Conservation (phyloP, 148 eudicot genomes). For the Gaultheria prostrata region DNA sequence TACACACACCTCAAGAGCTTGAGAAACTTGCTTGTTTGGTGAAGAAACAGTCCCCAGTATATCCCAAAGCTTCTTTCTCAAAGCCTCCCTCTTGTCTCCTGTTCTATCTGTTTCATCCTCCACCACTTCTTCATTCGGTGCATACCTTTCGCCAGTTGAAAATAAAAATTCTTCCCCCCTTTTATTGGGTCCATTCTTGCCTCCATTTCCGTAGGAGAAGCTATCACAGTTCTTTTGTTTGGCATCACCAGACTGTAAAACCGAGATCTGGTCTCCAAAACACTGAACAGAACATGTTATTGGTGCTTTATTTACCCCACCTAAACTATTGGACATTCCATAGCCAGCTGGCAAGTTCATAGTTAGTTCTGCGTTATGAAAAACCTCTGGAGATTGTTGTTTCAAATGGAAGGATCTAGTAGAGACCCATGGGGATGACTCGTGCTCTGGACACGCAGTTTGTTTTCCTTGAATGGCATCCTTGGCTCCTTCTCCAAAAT, state of each 20-base stretch:
- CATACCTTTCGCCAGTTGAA: conserved; percentile 30
- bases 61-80: conserved; percentile 76
- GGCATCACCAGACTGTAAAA: conserved; percentile 24
- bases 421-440: conserved; percentile 44
- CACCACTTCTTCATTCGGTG: conserved; percentile 26
- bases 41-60: conserved; percentile 60
- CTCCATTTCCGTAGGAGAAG: conserved; percentile 20
- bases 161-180: conserved; percentile 24
- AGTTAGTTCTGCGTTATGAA: conserved; percentile 26
- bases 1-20: conserved; percentile 28
- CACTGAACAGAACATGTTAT: conserved; percentile 20
- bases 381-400: conserved; percentile 20
- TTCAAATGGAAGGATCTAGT: conserved; percentile 25
- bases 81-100: conserved; percentile 39
- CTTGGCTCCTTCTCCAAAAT: conserved; percentile 16
- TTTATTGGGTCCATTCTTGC: conserved; percentile 24
- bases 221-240: conserved; percentile 27
- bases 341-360: conserved; percentile 20
- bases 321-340: conserved; percentile 18
- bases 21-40: conserved; percentile 37
- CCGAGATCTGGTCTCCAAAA: conserved; percentile 24
- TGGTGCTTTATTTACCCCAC: conserved; percentile 19
- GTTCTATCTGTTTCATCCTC: conserved; percentile 32
- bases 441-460: conserved; percentile 28
- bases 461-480: conserved; percentile 24